Base-by-base conservation (phyloP, 148 eudicot genomes). In the Vaccinium vitisidaea region DNA sequence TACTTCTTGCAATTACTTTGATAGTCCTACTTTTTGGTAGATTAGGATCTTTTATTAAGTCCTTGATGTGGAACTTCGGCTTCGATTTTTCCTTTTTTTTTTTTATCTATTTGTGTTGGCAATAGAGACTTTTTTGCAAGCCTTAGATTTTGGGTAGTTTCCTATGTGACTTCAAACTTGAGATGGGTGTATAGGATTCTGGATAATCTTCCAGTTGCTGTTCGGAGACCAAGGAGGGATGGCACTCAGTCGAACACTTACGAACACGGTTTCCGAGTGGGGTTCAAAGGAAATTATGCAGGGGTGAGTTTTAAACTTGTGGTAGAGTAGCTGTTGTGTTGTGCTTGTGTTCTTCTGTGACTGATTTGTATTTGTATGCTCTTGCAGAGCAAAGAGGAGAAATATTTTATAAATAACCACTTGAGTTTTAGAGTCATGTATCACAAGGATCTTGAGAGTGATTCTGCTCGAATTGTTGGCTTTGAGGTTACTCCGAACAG, bases 201-300 rank as follows among this genome's bases (percentile, higher is more conserved):
- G 61, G 93, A 91, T 85, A 90, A 91, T 78, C 93, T 91, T 85
- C 93, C 93, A 54, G 91, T 91, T 83, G 93, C 92, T 90, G 93
- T 91, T 87, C 82, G 67, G 83, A 90, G 92, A 84, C 91, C 87
- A 79, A 88, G 92, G 86, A 87, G 90, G 76, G 93, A 90, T 88
- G 93, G 90, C 25, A 85, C 81, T 77, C 87, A 84, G 73, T 88
- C 92, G 83, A 87, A 88, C 53, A 88, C 90, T 71, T 91, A 90
- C 79, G 92, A 91, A 87, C 93, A 91, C 86, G 91, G 93, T 79
- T 91, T 88, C 69, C 91, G 91, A 77, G 93, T 90, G 81, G 93
- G 93, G 74, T 90, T 91, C 87, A 91, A 90, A 86, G 93, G 91
- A 83, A 90, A 86, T 70, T 91, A 90, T 88, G 87, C 89, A 23